These are phyloP conservation scores for Gossypium bickii DNA, from an alignment of 345 rosid genomes.

Conservation along the genomic window DNA sequence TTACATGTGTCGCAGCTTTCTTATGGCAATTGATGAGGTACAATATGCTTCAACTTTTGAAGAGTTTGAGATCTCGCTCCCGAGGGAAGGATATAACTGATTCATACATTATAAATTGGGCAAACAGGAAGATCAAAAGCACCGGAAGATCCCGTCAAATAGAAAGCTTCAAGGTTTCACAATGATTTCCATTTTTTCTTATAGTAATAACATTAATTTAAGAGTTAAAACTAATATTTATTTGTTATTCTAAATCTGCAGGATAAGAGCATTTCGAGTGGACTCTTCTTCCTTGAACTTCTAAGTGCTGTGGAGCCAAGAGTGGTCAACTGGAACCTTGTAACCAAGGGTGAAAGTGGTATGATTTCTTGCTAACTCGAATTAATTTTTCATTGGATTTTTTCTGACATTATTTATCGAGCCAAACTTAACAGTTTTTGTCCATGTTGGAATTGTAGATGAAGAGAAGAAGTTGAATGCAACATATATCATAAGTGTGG, in stretches of 20 bases:
- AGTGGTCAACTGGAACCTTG: constrained; percentile 95
- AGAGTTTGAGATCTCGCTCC: constrained; percentile 67
- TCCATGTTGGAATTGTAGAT: constrained; percentile 33
- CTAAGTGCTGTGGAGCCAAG: constrained; percentile 87
- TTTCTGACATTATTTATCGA: neutral
- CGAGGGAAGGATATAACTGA: constrained; percentile 81
- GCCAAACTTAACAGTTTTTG: neutral
- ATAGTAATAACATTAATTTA: neutral
- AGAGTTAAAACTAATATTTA: neutral
- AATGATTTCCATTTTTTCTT: constrained; percentile 6
- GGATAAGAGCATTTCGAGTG: constrained; percentile 78
- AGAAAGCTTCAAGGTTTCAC: constrained; percentile 73
- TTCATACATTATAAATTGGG: constrained; percentile 77
- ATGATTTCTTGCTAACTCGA: constrained; percentile 18
- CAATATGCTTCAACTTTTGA: constrained; percentile 85
- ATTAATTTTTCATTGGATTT: neutral
- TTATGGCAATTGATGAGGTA: constrained; percentile 92
- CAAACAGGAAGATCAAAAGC: constrained; percentile 56
- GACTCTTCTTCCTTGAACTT: constrained; percentile 86
- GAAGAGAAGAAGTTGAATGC: constrained; percentile 94
- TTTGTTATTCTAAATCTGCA: constrained; percentile 23
- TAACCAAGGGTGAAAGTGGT: constrained; percentile 95
- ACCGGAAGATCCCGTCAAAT: constrained; percentile 55
- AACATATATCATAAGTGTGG: constrained; percentile 88
- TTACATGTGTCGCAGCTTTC: constrained; percentile 54